Percentiles rank a stretch among this genome's conserved stretches.
phyloP scores from a whole-genome alignment of 2,329 filamentous ascomycete species.

The Penicillium sp. region DNA sequence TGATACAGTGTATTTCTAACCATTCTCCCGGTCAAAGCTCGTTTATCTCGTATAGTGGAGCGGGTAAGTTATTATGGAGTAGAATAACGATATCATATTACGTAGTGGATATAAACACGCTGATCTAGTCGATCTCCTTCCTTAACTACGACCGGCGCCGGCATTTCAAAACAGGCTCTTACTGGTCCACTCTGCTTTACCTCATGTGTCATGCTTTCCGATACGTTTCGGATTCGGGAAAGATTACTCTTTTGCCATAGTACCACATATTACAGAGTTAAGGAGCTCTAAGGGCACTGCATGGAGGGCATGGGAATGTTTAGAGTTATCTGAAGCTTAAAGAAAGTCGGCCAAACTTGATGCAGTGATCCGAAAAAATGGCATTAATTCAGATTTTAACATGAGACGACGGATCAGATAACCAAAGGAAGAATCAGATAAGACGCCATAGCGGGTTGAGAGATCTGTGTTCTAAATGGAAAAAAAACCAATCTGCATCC shows the following conservation, averaged over 20 bases:
- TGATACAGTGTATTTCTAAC: no score
- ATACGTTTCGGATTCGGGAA: neutral
- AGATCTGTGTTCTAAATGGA: no score
- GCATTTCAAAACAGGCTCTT: neutral
- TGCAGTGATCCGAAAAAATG: no score
- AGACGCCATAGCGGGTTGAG: no score
- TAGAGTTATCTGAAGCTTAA: no score
- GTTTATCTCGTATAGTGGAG: neutral
- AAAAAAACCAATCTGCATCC: neutral
- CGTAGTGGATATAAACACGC: neutral
- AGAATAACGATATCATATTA: neutral
- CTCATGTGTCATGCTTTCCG: neutral
- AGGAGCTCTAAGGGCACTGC: no score
- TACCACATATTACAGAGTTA: no score
- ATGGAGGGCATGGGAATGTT: no score
- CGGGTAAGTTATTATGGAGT: neutral
- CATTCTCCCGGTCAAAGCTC: neutral
- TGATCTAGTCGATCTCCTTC: neutral
- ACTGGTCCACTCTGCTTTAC: neutral
- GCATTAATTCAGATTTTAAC: no score
- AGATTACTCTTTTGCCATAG: neutral
- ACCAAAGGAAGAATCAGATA: no score
- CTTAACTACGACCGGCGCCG: neutral
- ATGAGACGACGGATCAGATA: no score
- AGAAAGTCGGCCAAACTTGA: no score